A percentile compares a stretch with the other conserved stretches of the same genome.
phyloP scores from a whole-genome alignment of 768 basidiomycete genomes.

The Mycena olivaceomarginata region DNA sequence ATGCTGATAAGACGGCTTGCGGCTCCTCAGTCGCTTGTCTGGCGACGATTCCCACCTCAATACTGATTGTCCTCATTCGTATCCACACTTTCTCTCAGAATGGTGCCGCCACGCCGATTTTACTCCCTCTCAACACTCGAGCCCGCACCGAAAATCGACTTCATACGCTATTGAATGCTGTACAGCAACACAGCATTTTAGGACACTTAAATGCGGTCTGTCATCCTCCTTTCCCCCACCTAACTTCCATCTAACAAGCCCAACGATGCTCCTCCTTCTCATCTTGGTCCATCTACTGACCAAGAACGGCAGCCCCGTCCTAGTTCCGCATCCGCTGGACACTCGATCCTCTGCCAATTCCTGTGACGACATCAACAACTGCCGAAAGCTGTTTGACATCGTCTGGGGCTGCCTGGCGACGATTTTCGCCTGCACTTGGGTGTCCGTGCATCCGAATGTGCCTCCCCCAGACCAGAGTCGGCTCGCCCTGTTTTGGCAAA shows the following conservation, averaged over 20 bases:
- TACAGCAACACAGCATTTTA: background rate
- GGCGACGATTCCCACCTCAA: background rate
- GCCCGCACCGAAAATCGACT: background rate
- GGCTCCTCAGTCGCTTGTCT: too few species aligned
- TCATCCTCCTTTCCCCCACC: background rate
- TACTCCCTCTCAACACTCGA: background rate
- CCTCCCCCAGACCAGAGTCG: slow-evolving; percentile 35
- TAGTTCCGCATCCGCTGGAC: background rate
- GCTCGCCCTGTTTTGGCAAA: slow-evolving; percentile 16
- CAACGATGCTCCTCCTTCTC: slow-evolving; percentile 15
- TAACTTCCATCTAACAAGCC: background rate
- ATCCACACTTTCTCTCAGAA: background rate
- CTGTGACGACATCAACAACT: slow-evolving; percentile 22
- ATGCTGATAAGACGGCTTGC: background rate
- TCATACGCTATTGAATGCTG: background rate
- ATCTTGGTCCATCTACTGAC: background rate
- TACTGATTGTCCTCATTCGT: background rate
- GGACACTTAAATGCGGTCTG: background rate
- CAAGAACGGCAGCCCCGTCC: background rate
- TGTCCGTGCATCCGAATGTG: slow-evolving; percentile 49
- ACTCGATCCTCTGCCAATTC: background rate
- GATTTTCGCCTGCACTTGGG: slow-evolving; percentile 48
- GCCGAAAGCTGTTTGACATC: slow-evolving; percentile 40
- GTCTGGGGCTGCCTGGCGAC: slow-evolving; percentile 46
- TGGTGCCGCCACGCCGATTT: background rate